Conservation (phyloP, 495 filamentous ascomycete species). For the Pyrenopolyporus hunteri region DNA sequence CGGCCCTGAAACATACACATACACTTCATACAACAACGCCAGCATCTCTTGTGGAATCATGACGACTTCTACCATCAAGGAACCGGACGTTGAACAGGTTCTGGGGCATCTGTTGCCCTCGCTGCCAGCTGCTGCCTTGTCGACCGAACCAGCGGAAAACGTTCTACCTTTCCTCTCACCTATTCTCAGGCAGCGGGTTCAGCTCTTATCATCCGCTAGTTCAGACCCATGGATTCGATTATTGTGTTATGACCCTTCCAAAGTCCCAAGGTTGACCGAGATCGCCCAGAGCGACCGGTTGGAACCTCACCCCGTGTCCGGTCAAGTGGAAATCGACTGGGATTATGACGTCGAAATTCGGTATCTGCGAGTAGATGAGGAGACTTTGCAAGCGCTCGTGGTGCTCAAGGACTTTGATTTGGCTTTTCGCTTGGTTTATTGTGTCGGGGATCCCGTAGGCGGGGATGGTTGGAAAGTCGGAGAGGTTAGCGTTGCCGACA, state of each 20-base stretch:
- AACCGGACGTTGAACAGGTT: constrained; percentile 68
- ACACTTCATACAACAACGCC: constrained; percentile 6
- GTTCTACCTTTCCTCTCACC: constrained; percentile 85
- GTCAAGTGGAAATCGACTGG: constrained; percentile 81
- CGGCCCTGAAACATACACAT: constrained; percentile 1
- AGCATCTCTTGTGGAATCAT: constrained; percentile 16
- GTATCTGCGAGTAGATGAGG: constrained; percentile 80
- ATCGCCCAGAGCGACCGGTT: constrained; percentile 71
- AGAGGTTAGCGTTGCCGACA: constrained; percentile 70
- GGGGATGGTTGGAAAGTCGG: constrained; percentile 86
- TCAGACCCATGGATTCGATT: constrained; percentile 84
- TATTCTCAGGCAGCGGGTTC: constrained; percentile 86
- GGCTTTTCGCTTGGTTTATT: constrained; percentile 58
- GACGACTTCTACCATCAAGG: constrained; percentile 55
- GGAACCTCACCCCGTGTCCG: constrained; percentile 89
- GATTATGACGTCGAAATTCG: constrained; percentile 64
- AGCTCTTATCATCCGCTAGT: constrained; percentile 69
- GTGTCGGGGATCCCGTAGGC: constrained; percentile 65
- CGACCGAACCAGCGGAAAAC: constrained; percentile 74
- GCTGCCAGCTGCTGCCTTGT: constrained; percentile 82
- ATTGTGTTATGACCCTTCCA: constrained; percentile 80
- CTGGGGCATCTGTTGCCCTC: constrained; percentile 82
- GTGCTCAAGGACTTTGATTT: constrained; percentile 61
- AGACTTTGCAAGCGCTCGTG: constrained; percentile 79
- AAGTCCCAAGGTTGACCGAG: constrained; percentile 68